Conservation (phyloP, 2,329 filamentous ascomycete species). For the Sporothrix brunneoviolacea region DNA sequence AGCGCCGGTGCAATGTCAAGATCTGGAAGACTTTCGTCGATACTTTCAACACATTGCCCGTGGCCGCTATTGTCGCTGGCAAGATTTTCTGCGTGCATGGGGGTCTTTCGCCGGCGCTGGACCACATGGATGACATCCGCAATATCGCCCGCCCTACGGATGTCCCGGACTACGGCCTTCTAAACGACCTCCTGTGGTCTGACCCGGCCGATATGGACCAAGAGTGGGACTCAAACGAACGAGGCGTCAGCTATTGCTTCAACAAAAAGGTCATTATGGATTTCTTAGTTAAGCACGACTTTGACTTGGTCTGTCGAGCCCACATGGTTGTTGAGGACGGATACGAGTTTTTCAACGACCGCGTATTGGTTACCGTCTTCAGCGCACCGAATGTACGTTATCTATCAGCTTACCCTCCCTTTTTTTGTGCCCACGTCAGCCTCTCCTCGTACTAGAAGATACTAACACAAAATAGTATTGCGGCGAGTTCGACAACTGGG, state of each 20-base stretch:
- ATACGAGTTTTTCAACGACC: constrained; percentile 97
- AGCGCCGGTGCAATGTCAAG: constrained; percentile 91
- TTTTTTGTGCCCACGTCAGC: not conserved
- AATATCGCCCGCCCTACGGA: constrained; percentile 94
- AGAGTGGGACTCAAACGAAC: constrained; percentile 96
- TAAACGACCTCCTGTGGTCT: constrained; percentile 95
- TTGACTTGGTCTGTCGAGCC: constrained; percentile 91
- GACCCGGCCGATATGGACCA: constrained; percentile 97
- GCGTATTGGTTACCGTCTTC: constrained; percentile 92
- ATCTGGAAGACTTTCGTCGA: constrained; percentile 98
- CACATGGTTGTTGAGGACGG: constrained; percentile 99
- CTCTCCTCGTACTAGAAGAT: too few relatives aligned
- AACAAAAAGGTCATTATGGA: constrained; percentile 97
- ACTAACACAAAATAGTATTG: constrained; percentile 61
- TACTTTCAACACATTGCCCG: constrained; percentile 91
- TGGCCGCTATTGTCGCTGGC: constrained; percentile 90
- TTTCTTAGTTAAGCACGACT: constrained; percentile 89
- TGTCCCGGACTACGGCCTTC: constrained; percentile 89
- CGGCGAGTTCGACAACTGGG: constrained; percentile 98
- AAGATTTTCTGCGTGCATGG: constrained; percentile 99
- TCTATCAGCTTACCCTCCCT: not conserved
- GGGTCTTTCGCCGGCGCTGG: constrained; percentile 82
- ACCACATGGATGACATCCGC: constrained; percentile 97
- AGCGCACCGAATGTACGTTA: constrained; percentile 92
- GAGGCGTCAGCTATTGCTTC: constrained; percentile 97